phyloP scores from a whole-genome alignment of 2,329 filamentous ascomycete species.

The Diaporthe velutina region DNA sequence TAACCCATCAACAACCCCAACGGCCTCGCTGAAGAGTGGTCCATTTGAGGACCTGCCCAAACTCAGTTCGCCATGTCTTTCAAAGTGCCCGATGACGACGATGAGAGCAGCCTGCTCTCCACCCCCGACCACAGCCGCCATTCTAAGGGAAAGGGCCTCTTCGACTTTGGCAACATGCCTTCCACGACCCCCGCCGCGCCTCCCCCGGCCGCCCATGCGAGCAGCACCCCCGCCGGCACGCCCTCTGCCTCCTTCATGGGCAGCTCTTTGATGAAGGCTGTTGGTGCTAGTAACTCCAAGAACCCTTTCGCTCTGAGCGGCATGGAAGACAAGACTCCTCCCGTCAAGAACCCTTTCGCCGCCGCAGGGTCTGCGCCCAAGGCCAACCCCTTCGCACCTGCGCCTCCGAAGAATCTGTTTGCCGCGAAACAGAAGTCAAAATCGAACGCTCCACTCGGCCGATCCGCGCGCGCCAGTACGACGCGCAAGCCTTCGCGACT shows the following conservation, averaged over 20 bases:
- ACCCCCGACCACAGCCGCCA: slow-evolving; percentile 60
- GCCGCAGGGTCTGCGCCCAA: slow-evolving; percentile 31
- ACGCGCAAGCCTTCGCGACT: slow-evolving; percentile 64
- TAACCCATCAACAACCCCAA: neutral
- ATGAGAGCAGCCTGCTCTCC: slow-evolving; percentile 56
- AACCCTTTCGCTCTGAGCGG: slow-evolving; percentile 37
- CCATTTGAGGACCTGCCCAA: neutral
- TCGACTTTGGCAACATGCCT: slow-evolving; percentile 58
- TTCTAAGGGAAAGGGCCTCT: slow-evolving; percentile 51
- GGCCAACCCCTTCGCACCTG: slow-evolving; percentile 37
- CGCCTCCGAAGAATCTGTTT: slow-evolving; percentile 54
- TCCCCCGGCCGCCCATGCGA: slow-evolving; percentile 64
- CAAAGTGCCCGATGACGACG: slow-evolving; percentile 56
- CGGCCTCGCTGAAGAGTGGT: neutral
- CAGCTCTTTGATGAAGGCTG: slow-evolving; percentile 64
- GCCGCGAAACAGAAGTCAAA: slow-evolving; percentile 48
- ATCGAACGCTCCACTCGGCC: slow-evolving; percentile 60
- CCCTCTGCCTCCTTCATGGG: slow-evolving; percentile 67
- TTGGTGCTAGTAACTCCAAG: slow-evolving; percentile 39
- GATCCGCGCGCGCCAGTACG: slow-evolving; percentile 58
- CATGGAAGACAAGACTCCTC: slow-evolving; percentile 33
- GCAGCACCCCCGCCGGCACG: slow-evolving; percentile 69
- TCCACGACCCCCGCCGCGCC: slow-evolving; percentile 67
- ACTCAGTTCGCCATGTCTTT: slow-evolving; percentile 41
- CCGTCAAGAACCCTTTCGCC: slow-evolving; percentile 37